Conservation (phyloP, 257 asterid genomes). For the Fraxinus excelsior region DNA sequence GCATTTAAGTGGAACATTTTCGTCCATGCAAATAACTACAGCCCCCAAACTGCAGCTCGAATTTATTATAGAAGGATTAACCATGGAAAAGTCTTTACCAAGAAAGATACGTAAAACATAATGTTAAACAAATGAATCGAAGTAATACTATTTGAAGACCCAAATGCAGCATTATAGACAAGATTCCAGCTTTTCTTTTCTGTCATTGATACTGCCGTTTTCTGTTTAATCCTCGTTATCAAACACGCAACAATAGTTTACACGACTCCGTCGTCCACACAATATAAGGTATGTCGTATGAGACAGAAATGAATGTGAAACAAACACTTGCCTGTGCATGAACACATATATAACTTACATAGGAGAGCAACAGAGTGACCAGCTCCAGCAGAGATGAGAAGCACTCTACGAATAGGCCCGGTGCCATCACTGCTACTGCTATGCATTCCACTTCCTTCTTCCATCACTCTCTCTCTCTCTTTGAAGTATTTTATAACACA, state of each 20-base stretch:
- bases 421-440: slow-evolving; percentile 40
- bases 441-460: slow-evolving; percentile 39
- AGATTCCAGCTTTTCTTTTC: no score
- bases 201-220: no score
- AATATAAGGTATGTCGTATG: neutral
- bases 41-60: neutral
- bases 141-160: neutral
- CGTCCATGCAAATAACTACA: neutral
- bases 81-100: neutral
- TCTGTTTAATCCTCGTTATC: no score
- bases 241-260: no score
- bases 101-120: no score
- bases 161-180: neutral
- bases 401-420: slow-evolving; percentile 61
- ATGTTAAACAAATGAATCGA: neutral
- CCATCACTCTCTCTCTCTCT: slow-evolving; percentile 31
- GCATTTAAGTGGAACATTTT: neutral
- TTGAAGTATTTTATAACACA: neutral
- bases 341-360: slow-evolving; percentile 46
- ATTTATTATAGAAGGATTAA: neutral
- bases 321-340: neutral
- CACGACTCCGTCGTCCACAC: neutral
- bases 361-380: slow-evolving; percentile 95
- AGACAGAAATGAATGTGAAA: neutral
- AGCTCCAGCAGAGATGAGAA: slow-evolving; percentile 88